Conservation (phyloP, 2,329 filamentous ascomycete species). For the Pseudogymnoascus destructans region DNA sequence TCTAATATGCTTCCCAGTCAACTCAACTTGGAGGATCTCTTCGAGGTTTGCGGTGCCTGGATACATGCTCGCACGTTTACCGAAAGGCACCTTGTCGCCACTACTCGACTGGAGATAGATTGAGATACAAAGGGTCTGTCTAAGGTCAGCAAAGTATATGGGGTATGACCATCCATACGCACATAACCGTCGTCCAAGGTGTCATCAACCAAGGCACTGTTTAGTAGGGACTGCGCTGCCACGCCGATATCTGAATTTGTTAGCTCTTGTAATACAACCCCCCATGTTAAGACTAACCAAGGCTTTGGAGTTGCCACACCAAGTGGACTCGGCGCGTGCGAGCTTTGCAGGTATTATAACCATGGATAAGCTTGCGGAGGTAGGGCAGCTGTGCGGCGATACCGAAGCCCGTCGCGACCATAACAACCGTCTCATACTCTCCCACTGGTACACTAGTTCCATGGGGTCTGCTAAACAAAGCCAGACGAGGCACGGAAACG, state of each 20-base stretch:
- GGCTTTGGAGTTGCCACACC: too few species aligned
- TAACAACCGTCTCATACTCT: neutral
- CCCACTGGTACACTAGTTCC: neutral
- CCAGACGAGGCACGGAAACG: neutral
- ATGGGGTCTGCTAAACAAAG: neutral
- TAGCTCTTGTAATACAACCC: too few species aligned
- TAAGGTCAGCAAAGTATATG: neutral
- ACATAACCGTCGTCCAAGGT: neutral
- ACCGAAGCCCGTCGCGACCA: neutral
- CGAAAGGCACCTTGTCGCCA: slow-evolving; percentile 12
- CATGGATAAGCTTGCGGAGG: neutral
- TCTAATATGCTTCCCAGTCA: neutral
- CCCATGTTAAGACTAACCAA: too few species aligned
- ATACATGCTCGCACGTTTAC: slow-evolving; percentile 12
- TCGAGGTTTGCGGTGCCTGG: neutral
- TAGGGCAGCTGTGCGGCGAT: too few species aligned
- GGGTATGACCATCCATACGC: neutral
- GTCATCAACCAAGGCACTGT: neutral
- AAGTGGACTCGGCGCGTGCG: too few species aligned
- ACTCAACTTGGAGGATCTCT: neutral
- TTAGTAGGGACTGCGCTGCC: neutral
- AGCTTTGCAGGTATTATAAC: neutral
- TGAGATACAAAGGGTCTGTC: slow-evolving; percentile 6
- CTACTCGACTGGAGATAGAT: slow-evolving; percentile 13
- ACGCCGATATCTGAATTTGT: neutral